Conservation (phyloP, 2,329 filamentous ascomycete genomes). For the Apiospora phragmitis region DNA sequence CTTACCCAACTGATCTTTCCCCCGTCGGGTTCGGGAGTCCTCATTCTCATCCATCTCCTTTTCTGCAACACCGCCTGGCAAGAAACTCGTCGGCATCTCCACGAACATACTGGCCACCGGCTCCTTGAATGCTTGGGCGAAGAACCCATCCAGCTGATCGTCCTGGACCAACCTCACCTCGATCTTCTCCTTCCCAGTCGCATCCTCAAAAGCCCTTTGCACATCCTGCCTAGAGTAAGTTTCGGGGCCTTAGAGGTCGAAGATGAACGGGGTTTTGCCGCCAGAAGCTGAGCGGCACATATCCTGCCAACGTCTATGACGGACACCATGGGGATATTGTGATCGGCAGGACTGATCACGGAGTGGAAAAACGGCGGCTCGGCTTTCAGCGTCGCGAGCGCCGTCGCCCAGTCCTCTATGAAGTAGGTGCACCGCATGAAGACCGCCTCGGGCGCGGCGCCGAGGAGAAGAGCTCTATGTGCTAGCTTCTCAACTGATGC, state of each 20-base stretch:
- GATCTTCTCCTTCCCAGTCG: not conserved
- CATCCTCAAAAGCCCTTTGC: not conserved
- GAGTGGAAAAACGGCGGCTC: constrained; percentile 34
- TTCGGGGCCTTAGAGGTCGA: not conserved
- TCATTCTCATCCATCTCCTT: not conserved
- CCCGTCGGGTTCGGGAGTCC: not conserved
- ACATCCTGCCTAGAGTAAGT: not conserved
- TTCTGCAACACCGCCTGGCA: not conserved
- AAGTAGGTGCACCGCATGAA: constrained; percentile 37
- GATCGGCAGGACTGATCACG: constrained; percentile 34
- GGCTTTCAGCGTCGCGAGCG: constrained; percentile 26
- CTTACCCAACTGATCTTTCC: not conserved
- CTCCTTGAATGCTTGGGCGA: not conserved
- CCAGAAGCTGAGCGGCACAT: not conserved
- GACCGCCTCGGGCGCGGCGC: constrained; percentile 25
- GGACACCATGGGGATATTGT: constrained; percentile 31
- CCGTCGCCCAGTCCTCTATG: constrained; percentile 40
- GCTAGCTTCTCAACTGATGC: not conserved
- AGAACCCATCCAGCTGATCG: not conserved
- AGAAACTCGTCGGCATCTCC: not conserved
- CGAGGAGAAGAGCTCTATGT: constrained; percentile 8
- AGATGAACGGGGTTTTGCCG: not conserved
- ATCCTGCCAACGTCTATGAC: constrained; percentile 4
- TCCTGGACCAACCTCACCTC: not conserved
- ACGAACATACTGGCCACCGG: not conserved